Conservation (phyloP, 148 eudicot genomes). For the Rhododendron mucronatum region DNA sequence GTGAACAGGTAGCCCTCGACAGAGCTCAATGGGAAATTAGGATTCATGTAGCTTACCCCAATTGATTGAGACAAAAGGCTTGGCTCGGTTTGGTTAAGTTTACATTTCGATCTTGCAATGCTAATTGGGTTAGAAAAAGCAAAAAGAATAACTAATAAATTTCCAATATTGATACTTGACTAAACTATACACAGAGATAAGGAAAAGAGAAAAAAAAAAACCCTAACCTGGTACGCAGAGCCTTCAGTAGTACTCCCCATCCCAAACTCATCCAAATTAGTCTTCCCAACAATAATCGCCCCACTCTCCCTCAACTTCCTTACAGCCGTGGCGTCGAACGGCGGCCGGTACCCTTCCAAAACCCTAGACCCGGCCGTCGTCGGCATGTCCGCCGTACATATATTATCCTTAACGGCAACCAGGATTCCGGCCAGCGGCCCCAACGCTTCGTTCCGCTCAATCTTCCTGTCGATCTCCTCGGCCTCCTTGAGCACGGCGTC, state of each 20-base stretch:
- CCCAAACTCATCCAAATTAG: constrained; percentile 99
- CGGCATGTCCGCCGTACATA: constrained; percentile 76
- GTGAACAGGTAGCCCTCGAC: neutral
- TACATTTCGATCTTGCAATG: neutral
- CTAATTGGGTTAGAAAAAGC: neutral
- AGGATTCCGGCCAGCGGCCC: constrained; percentile 79
- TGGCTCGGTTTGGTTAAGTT: neutral
- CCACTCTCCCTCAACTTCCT: constrained; percentile 66
- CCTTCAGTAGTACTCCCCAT: constrained; percentile 96
- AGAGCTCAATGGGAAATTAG: neutral
- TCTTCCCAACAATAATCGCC: constrained; percentile 89
- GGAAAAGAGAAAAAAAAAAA: neutral
- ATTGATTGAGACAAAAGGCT: neutral
- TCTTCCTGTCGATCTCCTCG: constrained; percentile 52
- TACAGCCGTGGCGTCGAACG: constrained; percentile 86
- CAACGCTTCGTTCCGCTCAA: constrained; percentile 48
- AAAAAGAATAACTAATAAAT: neutral
- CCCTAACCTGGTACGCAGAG: constrained; percentile 80
- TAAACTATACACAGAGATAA: neutral
- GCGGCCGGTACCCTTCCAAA: constrained; percentile 66
- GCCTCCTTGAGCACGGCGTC: constrained; percentile 46
- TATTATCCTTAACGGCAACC: constrained; percentile 90
- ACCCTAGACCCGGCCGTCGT: constrained; percentile 81
- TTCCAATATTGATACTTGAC: neutral
- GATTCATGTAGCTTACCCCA: neutral